Conservation (phyloP, 345 rosid species). For the Salix exigua region DNA sequence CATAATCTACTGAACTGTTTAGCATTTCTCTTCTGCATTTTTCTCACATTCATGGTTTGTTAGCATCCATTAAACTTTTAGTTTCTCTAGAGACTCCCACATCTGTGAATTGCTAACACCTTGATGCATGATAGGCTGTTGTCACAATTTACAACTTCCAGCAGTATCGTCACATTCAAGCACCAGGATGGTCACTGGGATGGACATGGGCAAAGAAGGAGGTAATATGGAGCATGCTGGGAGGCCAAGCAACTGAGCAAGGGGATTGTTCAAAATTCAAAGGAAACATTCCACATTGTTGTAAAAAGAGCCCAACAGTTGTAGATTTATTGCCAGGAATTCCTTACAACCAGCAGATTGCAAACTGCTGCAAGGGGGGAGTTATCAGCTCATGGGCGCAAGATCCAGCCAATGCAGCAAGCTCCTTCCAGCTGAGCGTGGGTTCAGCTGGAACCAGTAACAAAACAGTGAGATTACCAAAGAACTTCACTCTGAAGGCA, state of each 20-base stretch:
- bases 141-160: constrained; percentile 79
- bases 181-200: constrained; percentile 81
- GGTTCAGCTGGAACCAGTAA: constrained; percentile 77
- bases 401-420: constrained; percentile 61
- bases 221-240: constrained; percentile 76
- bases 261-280: constrained; percentile 89
- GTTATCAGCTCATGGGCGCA: constrained; percentile 70
- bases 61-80: background rate
- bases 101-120: background rate
- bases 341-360: constrained; percentile 59
- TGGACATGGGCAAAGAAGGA: constrained; percentile 87
- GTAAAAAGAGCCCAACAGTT: constrained; percentile 64
- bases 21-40: background rate
- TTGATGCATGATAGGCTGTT: constrained; percentile 48
- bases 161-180: constrained; percentile 74
- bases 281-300: constrained; percentile 77
- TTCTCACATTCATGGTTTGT: background rate
- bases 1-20: background rate
- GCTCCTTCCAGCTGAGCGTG: constrained; percentile 74
- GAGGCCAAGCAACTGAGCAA: constrained; percentile 78
- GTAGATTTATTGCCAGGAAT: constrained; percentile 86
- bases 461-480: constrained; percentile 66
- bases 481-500: constrained; percentile 62
- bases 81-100: background rate
- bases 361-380: constrained; percentile 92